Base-by-base conservation (phyloP, 2,329 filamentous ascomycete genomes). In the Hirsutella thompsonii region DNA sequence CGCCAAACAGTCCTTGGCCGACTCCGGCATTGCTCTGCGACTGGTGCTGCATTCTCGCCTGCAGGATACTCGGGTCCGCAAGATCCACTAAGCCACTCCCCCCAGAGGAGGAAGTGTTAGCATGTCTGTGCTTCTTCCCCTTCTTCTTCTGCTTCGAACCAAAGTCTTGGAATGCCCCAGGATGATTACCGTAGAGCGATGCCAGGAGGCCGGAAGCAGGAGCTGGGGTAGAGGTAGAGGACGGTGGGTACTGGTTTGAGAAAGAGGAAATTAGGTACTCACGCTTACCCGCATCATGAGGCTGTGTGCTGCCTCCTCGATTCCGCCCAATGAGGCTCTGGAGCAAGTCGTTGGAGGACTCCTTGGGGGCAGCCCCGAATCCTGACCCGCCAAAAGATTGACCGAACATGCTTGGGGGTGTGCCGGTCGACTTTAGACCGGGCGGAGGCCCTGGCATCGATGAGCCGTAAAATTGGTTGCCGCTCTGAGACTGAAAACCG, bases 31-130 rank as follows among this genome's bases (percentile, higher is more conserved):
- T 83, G 69, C 79, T 83, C 69, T 83, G 81, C 56, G 79, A 74
- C 70, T 83, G 79, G 71, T 92, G 85, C 68, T 93, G 89, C 76
- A 94, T 83, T 76, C 89, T 86, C 67, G 87, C 87, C 74, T 94
- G 89, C 76, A 96, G 81, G 77, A 95, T 95, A 77, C 87, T 94
- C 76, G 90, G 90, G 87, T 96, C 89, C 76, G 85, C 87, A 89
- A 94, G 87, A 93, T 96, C 89, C 74, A 93, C 89, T 90, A 95
- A 80, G 74, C 86, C 89, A 85, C 87, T 86, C 79, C 88, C 89
- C 74, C 84, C 84, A 80, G 88, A 94, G 81, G 90, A 96, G 85
- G 89, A 94, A 90, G 90, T 95, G 87, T 95, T 94, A 92, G 88
- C 90, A 82, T 95, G 89, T 81, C 89, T 93, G 77, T 95, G 90